These are phyloP conservation scores for Thraustochytrium striatum DNA, from an alignment of 352 stramenopile species.

Conservation along the genomic window DNA sequence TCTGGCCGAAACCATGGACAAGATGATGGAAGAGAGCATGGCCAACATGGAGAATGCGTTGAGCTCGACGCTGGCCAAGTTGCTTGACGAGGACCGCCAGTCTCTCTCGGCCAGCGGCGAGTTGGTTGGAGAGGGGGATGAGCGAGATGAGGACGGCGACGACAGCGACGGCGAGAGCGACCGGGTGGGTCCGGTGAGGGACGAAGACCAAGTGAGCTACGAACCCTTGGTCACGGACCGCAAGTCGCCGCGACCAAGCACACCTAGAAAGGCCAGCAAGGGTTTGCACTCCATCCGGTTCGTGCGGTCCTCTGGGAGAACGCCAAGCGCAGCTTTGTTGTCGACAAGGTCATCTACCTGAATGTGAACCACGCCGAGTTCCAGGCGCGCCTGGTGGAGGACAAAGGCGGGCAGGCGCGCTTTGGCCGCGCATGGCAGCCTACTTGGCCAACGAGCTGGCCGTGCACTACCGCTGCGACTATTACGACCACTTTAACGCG, in stretches of 20 bases:
- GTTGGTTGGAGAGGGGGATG: background rate
- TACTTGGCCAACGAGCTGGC: slow-evolving; percentile 37
- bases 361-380: slow-evolving; percentile 37
- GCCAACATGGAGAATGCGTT: slow-evolving; percentile 9
- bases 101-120: background rate
- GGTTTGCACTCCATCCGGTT: background rate
- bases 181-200: background rate
- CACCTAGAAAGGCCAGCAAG: background rate
- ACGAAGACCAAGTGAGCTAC: background rate
- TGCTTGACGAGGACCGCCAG: background rate
- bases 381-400: background rate
- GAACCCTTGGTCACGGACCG: background rate
- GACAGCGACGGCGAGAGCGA: background rate
- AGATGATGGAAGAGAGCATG: slow-evolving; percentile 7
- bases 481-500: no score
- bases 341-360: slow-evolving; percentile 8
- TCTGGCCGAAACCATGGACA: background rate
- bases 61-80: background rate
- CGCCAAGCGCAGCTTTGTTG: slow-evolving; percentile 13
- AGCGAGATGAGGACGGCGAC: background rate
- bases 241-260: background rate
- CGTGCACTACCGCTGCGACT: slow-evolving; percentile 4
- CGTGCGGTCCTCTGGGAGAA: background rate
- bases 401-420: background rate
- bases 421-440: background rate